A percentile compares a stretch with the other conserved stretches of the same genome.
Evolutionary conservation across 441 rosid species (phyloP).

Genomic region (Adansonia grandidieri): DNA sequence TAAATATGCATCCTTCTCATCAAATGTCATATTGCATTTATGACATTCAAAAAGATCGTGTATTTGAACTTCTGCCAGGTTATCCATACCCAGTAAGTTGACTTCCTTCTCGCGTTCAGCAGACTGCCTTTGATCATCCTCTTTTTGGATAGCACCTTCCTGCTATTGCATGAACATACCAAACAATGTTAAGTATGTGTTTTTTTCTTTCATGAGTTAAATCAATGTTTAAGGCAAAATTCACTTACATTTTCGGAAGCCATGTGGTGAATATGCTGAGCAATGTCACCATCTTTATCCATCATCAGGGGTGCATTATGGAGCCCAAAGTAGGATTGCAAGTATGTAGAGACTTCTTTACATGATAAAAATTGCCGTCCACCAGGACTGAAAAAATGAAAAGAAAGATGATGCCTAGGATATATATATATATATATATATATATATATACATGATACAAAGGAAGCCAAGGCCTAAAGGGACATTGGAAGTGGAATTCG

Average conservation of each 20-base stretch:
- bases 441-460: too few relatives aligned
- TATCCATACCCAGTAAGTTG: slow-evolving; percentile 46
- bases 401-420: neutral
- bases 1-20: slow-evolving; percentile 66
- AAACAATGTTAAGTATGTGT: slow-evolving; percentile 13
- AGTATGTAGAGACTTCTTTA: slow-evolving; percentile 65
- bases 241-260: slow-evolving; percentile 48
- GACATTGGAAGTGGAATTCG: too few relatives aligned
- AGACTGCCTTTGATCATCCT: slow-evolving; percentile 42
- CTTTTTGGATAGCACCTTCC: slow-evolving; percentile 37
- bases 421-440: neutral
- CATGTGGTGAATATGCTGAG: slow-evolving; percentile 35
- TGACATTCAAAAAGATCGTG: slow-evolving; percentile 67
- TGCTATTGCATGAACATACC: slow-evolving; percentile 41
- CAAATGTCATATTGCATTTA: slow-evolving; percentile 70
- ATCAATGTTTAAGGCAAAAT: neutral
- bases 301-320: slow-evolving; percentile 30
- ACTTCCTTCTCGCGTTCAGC: slow-evolving; percentile 42
- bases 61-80: slow-evolving; percentile 61
- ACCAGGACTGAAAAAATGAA: slow-evolving; percentile 50
- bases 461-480: too few relatives aligned
- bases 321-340: slow-evolving; percentile 50
- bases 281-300: slow-evolving; percentile 33
- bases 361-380: slow-evolving; percentile 74
- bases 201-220: slow-evolving; percentile 2